A percentile compares a stretch with the other conserved stretches of the same genome.
Evolutionary conservation across 768 basidiomycete species (phyloP).

Genomic region (Guyanaporus albipodus): DNA sequence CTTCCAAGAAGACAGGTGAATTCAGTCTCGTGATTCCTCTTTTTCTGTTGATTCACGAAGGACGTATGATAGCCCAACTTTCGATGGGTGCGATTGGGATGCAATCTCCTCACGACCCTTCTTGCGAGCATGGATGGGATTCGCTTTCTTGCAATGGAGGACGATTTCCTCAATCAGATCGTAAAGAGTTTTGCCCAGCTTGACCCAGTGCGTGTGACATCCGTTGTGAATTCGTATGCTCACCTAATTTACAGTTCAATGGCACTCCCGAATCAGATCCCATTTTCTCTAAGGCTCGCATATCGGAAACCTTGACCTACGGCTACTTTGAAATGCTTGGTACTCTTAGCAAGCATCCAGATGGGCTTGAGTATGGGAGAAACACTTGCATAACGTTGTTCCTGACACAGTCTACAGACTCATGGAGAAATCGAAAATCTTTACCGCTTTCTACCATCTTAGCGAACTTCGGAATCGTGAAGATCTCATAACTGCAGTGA

Average conservation of each 20-base stretch:
- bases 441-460: slow-evolving; percentile 94
- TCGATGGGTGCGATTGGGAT: slow-evolving; percentile 87
- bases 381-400: background rate
- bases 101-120: slow-evolving; percentile 75
- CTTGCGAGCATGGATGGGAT: slow-evolving; percentile 81
- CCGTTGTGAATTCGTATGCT: background rate
- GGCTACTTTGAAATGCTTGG: slow-evolving; percentile 98
- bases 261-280: slow-evolving; percentile 70
- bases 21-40: background rate
- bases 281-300: slow-evolving; percentile 78
- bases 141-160: slow-evolving; percentile 75
- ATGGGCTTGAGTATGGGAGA: slow-evolving; percentile 78
- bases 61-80: slow-evolving; percentile 52
- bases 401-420: slow-evolving; percentile 45
- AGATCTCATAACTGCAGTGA: slow-evolving; percentile 86
- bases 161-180: slow-evolving; percentile 80
- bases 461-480: slow-evolving; percentile 89
- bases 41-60: background rate
- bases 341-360: slow-evolving; percentile 78
- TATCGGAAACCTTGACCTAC: slow-evolving; percentile 78
- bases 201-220: slow-evolving; percentile 64
- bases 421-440: slow-evolving; percentile 87
- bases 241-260: slow-evolving; percentile 50
- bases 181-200: slow-evolving; percentile 86
- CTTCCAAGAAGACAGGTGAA: slow-evolving; percentile 64